phyloP scores from a whole-genome alignment of 257 asterid species.

The Oldenlandia corymbosa region DNA sequence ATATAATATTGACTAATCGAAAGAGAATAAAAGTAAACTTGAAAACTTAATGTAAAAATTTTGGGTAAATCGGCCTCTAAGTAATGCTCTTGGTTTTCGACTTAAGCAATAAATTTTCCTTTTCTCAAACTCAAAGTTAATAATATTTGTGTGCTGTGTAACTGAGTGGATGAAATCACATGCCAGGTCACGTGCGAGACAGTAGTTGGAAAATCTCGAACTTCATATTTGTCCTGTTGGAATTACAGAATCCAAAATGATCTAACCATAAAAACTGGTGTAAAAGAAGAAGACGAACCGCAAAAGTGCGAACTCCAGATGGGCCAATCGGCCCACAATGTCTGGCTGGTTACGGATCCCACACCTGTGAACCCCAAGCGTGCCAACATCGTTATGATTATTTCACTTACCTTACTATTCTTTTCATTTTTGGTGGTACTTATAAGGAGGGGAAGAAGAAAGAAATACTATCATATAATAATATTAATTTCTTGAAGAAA shows the following conservation, averaged over 20 bases:
- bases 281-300: conserved; percentile 7
- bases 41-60: too few relatives aligned
- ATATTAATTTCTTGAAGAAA: neutral
- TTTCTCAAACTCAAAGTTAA: too few relatives aligned
- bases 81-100: too few relatives aligned
- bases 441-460: too few relatives aligned
- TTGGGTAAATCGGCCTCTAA: too few relatives aligned
- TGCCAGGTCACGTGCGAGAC: conserved; percentile 6
- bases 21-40: too few relatives aligned
- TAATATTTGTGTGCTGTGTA: neutral
- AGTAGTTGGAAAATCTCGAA: neutral
- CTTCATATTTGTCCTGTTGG: neutral
- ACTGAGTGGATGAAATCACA: neutral
- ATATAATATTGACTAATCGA: too few relatives aligned
- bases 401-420: too few relatives aligned
- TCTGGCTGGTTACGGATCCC: too few relatives aligned
- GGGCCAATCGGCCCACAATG: neutral
- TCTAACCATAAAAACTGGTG: neutral
- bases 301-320: neutral
- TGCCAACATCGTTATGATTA: neutral
- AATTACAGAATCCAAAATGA: neutral
- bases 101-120: too few relatives aligned
- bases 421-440: neutral
- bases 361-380: conserved; percentile 11
- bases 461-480: too few relatives aligned